A percentile compares a stretch with the other conserved stretches of the same genome.
Conservation (phyloP, 2,329 filamentous ascomycete species). For the Cordyceps pruinosa region DNA sequence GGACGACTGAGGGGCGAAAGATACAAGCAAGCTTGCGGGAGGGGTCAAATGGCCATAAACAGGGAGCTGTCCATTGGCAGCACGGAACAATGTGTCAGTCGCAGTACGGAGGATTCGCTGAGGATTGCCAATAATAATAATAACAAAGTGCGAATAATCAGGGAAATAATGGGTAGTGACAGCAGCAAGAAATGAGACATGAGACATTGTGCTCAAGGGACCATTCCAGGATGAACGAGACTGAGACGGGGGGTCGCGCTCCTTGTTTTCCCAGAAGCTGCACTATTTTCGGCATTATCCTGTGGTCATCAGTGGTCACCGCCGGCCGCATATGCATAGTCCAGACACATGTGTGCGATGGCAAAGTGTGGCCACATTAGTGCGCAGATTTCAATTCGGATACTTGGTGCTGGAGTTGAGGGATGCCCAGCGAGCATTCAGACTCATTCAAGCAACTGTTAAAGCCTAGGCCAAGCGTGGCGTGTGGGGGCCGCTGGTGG, state of each 20-base stretch:
- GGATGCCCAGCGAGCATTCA: not conserved
- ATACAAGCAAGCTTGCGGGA: not conserved
- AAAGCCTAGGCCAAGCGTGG: not conserved
- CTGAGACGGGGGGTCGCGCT: not conserved
- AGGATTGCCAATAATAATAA: not conserved
- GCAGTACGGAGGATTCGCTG: too few species aligned
- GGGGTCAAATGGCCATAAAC: not conserved
- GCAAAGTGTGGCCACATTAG: not conserved
- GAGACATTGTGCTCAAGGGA: not conserved
- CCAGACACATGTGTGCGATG: not conserved
- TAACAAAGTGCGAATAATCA: not conserved
- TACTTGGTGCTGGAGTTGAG: not conserved
- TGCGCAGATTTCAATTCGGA: not conserved
- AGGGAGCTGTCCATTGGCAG: not conserved
- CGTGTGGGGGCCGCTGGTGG: not conserved
- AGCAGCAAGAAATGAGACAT: slow-evolving; percentile 1
- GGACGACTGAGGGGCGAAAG: not conserved
- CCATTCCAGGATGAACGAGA: slow-evolving; percentile 4
- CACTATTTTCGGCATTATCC: not conserved
- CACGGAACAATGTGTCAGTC: not conserved
- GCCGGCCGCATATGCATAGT: not conserved
- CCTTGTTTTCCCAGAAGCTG: not conserved
- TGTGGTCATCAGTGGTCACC: not conserved
- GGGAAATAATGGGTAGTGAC: not conserved
- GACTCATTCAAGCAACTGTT: not conserved